Base-by-base conservation (phyloP, 805 yeast species). In the Myxozyma monticola region DNA sequence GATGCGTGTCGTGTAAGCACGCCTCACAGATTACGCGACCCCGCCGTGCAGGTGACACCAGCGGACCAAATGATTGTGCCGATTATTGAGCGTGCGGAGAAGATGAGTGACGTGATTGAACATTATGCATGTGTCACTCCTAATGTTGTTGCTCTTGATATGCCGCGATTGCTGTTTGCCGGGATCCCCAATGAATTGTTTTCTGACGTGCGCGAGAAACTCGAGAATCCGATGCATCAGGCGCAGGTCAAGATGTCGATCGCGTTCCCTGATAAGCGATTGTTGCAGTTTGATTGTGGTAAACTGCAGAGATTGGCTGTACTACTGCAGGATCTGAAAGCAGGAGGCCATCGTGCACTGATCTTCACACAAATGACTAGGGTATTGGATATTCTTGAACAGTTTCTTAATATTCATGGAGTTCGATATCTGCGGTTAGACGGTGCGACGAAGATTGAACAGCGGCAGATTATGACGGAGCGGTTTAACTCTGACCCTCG, bases 351-450 rank as follows among this genome's bases (percentile, higher is more conserved):
- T 65, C 76, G 99, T 55, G 97, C 95, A 0, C 76, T 93, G 54
- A 91, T 93, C 50, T 93, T 93, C 71, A 93, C 99, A 0, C 99
- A 93, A 65, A 93, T 93, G 99, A 91, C 99, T 1, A 87, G 87
- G 64, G 98, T 93, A 7, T 74, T 93, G 67, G 99, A 93, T 69
- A 81, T 95, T 37, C 70, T 93, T 48, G 99, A 93, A 65, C 91
- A 87, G 65, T 95, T 93, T 63, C 73, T 93, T 70, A 93, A 91
- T 66, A 85, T 88, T 60, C 95, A 90, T 70, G 99, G 99, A 9
- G 88, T 88, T 67, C 76, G 95, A 42, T 93, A 93, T 66, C 78
- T 91, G 88, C 79, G 99, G 65, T 74, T 93, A 56, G 99, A 93
- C 69, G 99, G 99, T 60, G 89, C 98, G 1, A 93, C 99, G 1